Evolutionary conservation across 2,329 filamentous ascomycete species (phyloP).

Genomic region (Paradendryphiella salina): DNA sequence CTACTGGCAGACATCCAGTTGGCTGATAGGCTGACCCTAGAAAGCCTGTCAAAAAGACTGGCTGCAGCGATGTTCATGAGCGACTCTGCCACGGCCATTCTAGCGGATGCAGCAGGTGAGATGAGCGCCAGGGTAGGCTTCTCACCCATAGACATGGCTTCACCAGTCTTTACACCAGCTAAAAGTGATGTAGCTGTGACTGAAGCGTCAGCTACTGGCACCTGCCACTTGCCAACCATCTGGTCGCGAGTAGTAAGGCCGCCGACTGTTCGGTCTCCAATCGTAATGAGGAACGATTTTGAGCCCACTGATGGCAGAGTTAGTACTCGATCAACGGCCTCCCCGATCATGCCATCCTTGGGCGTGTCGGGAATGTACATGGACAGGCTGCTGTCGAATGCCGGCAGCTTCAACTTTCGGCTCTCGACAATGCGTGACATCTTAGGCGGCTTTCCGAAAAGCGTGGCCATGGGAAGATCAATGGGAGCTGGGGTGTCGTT

Average conservation of each 20-base stretch:
- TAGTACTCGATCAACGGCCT: slow-evolving; percentile 81
- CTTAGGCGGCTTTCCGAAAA: slow-evolving; percentile 87
- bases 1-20: slow-evolving; percentile 99
- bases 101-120: slow-evolving; percentile 82
- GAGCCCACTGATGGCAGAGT: slow-evolving; percentile 89
- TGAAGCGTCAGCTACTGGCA: slow-evolving; percentile 88
- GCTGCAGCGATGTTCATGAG: slow-evolving; percentile 91
- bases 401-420: slow-evolving; percentile 66
- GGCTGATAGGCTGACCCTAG: slow-evolving; percentile 82
- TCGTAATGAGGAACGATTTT: slow-evolving; percentile 96
- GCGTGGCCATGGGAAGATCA: slow-evolving; percentile 82
- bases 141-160: slow-evolving; percentile 98
- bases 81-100: slow-evolving; percentile 95
- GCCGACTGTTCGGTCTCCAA: slow-evolving; percentile 88
- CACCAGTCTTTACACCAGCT: slow-evolving; percentile 73
- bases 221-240: slow-evolving; percentile 96
- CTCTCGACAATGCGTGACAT: slow-evolving; percentile 75
- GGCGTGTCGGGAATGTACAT: slow-evolving; percentile 64
- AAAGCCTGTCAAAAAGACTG: slow-evolving; percentile 70
- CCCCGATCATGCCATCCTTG: slow-evolving; percentile 58
- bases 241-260: slow-evolving; percentile 88
- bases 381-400: slow-evolving; percentile 75
- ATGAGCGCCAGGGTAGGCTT: slow-evolving; percentile 88
- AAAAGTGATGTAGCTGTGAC: slow-evolving; percentile 84
- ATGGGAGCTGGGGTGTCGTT: slow-evolving; percentile 76